These are phyloP conservation scores for Maudiozyma humilis DNA, from an alignment of 1,139 yeast species.

Conservation along the genomic window DNA sequence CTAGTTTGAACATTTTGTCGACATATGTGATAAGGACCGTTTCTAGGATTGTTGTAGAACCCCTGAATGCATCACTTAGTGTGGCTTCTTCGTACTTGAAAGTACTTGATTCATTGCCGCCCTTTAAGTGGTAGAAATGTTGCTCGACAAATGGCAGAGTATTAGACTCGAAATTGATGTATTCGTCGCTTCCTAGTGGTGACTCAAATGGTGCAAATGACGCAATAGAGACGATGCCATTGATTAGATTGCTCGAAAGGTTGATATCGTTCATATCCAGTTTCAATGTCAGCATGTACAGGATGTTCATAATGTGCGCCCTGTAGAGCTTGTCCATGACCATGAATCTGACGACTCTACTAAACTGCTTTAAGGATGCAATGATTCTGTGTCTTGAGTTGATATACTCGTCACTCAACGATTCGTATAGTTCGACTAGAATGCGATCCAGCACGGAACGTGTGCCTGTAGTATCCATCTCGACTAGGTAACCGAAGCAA, in stretches of 20 bases:
- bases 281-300: constrained; percentile 70
- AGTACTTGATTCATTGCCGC: constrained; percentile 20
- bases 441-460: constrained; percentile 52
- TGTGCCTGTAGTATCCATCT: constrained; percentile 43
- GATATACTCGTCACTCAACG: constrained; percentile 65
- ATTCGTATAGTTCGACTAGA: constrained; percentile 71
- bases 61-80: constrained; percentile 52
- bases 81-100: constrained; percentile 37
- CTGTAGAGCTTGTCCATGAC: constrained; percentile 59
- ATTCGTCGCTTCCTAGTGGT: constrained; percentile 33
- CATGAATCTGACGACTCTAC: constrained; percentile 60
- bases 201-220: constrained; percentile 66
- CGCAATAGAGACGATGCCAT: constrained; percentile 64
- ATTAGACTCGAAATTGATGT: constrained; percentile 50
- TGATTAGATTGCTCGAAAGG: constrained; percentile 63
- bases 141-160: constrained; percentile 49
- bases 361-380: constrained; percentile 63
- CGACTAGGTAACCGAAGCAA: constrained; percentile 57
- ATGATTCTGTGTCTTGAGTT: constrained; percentile 78
- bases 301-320: constrained; percentile 68
- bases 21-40: constrained; percentile 51
- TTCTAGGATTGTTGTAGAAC: constrained; percentile 67
- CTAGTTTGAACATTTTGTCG: constrained; percentile 52
- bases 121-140: constrained; percentile 48
- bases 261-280: constrained; percentile 83